phyloP scores from a whole-genome alignment of 257 asterid genomes.

The Plantago ovata region DNA sequence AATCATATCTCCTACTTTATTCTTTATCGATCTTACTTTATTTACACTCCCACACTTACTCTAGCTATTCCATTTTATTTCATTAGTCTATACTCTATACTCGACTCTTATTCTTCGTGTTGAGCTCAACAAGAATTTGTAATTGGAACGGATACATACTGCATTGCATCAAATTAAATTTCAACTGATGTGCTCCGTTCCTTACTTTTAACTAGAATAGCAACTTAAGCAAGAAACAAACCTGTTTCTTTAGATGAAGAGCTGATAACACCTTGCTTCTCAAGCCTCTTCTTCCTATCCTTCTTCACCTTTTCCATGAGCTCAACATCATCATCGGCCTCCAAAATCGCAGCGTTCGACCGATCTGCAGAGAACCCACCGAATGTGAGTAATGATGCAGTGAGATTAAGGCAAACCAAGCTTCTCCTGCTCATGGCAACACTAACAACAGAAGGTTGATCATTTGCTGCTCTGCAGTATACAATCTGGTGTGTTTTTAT shows the following conservation, averaged over 20 bases:
- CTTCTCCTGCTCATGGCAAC: slow-evolving; percentile 41
- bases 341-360: slow-evolving; percentile 81
- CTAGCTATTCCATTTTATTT: no score
- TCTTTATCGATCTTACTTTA: no score
- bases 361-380: slow-evolving; percentile 19
- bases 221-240: slow-evolving; percentile 13
- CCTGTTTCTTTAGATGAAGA: slow-evolving; percentile 74
- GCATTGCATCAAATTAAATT: no score
- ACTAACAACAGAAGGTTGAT: slow-evolving; percentile 20
- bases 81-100: no score
- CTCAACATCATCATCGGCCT: slow-evolving; percentile 86
- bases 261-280: slow-evolving; percentile 52
- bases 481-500: slow-evolving; percentile 31
- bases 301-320: slow-evolving; percentile 79
- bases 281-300: slow-evolving; percentile 89
- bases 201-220: background rate
- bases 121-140: no score
- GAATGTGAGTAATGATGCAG: slow-evolving; percentile 31
- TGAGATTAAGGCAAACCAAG: slow-evolving; percentile 34
- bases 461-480: slow-evolving; percentile 38
- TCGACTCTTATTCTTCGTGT: no score
- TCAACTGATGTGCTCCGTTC: no score
- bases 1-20: no score
- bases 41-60: no score
- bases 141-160: no score